These are phyloP conservation scores for Tetrapisispora fleetii DNA, from an alignment of 805 yeast species.

Conservation along the genomic window DNA sequence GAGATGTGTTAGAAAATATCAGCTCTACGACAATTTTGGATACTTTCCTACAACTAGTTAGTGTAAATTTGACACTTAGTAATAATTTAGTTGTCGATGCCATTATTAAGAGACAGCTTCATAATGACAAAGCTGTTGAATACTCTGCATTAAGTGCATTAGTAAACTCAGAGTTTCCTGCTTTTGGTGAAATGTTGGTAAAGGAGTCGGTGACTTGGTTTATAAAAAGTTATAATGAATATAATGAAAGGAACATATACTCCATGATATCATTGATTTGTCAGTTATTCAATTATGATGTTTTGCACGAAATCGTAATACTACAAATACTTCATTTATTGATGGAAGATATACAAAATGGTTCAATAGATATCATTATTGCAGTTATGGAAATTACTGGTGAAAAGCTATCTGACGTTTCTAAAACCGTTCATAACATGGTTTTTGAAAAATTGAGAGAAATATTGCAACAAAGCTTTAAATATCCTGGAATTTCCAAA, in stretches of 20 bases:
- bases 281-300: conserved; percentile 53
- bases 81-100: conserved; percentile 50
- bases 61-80: conserved; percentile 50
- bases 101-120: conserved; percentile 44
- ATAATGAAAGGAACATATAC: conserved; percentile 37
- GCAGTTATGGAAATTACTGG: conserved; percentile 47
- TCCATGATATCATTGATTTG: conserved; percentile 44
- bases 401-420: conserved; percentile 33
- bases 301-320: conserved; percentile 43
- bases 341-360: conserved; percentile 38
- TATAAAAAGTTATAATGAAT: conserved; percentile 40
- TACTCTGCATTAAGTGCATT: conserved; percentile 51
- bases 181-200: conserved; percentile 49
- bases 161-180: conserved; percentile 58
- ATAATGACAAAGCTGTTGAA: conserved; percentile 34
- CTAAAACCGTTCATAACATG: conserved; percentile 37
- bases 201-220: conserved; percentile 49
- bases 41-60: conserved; percentile 41
- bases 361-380: conserved; percentile 44
- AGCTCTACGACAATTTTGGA: conserved; percentile 38
- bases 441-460: conserved; percentile 52
- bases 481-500: conserved; percentile 36
- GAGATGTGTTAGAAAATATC: conserved; percentile 32
- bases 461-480: conserved; percentile 34
- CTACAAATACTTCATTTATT: conserved; percentile 45